Percentiles rank a stretch among this genome's conserved stretches.
phyloP scores from a whole-genome alignment of 495 filamentous ascomycete species.

The Schizothecium vesticola region DNA sequence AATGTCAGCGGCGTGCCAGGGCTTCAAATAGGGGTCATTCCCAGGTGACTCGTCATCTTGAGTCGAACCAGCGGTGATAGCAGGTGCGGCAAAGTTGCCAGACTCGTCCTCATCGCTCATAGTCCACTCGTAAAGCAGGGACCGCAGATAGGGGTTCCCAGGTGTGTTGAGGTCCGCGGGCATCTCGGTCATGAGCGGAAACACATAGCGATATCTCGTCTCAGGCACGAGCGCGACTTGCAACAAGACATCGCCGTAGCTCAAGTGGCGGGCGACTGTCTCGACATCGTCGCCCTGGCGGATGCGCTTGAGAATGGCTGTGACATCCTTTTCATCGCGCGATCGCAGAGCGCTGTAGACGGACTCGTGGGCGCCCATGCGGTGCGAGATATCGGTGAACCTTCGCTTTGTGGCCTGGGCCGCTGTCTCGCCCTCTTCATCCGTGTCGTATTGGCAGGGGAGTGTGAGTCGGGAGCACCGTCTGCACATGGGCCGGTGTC shows the following conservation, averaged over 20 bases:
- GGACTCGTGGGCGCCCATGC: background rate
- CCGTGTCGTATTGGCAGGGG: background rate
- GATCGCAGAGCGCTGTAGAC: background rate
- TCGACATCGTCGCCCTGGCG: conserved; percentile 22
- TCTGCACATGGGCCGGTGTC: background rate
- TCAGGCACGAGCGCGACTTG: conserved; percentile 30
- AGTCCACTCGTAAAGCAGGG: background rate
- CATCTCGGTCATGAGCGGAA: conserved; percentile 26
- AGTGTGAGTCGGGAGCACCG: background rate
- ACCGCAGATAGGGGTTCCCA: background rate
- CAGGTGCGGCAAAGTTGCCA: background rate
- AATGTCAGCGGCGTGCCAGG: conserved; percentile 26
- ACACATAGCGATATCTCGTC: conserved; percentile 29
- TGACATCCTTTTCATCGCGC: conserved; percentile 18
- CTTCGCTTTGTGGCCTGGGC: background rate
- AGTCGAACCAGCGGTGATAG: background rate
- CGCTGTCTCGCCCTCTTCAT: background rate
- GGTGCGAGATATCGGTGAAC: background rate
- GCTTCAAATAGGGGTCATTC: conserved; percentile 21
- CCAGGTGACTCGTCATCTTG: background rate
- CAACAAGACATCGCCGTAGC: conserved; percentile 27
- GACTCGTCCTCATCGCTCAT: background rate
- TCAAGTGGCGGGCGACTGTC: conserved; percentile 26
- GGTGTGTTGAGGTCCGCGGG: background rate
- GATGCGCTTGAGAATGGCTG: conserved; percentile 27